Base-by-base conservation (phyloP, 306 rosid species). In the Corylus heterophylla region DNA sequence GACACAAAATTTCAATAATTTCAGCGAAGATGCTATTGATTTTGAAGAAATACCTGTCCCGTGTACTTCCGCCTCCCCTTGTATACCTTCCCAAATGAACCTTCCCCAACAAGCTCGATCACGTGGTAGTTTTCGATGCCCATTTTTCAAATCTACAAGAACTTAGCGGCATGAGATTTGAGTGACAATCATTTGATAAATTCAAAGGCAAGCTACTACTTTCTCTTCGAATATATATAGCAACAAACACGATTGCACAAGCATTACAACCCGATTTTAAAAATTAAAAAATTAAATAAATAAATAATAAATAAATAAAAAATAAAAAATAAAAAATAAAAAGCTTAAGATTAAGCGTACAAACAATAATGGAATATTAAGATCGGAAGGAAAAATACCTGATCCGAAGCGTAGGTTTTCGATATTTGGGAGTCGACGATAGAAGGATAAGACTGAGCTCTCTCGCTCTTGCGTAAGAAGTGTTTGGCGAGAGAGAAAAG, bases 51-150 rank as follows among this genome's bases (percentile, higher is more conserved):
- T 80, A 92, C 99, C 96, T 89, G 97, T 45, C 99, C 99, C 0
- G 99, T 86, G 85, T 79, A 79, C 78, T 93, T 95, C 62, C 97
- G 89, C 83, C 99, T 87, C 51, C 99, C 99, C 76, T 95, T 95
- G 71, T 93, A 95, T 12, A 95, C 99, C 78, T 95, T 95, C n/a
- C 99, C 99, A 77, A 95, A 95, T 16, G 99, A 95, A 44, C 99
- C 99, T 83, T 95, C 99, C 31, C 99, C 99, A 1, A 93, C 97
- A 39, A 95, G 98, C 85, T 95, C 99, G 50, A 91, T 93, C 18
- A 95, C 99, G 59, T 95, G 99, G 87, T 95, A 95, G 80, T 95
- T 82, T 72, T 95, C 99, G 12, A 93, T 93, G 44, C 97, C 96
- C 99, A 95, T 95, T 70, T 51, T 62, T 68, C 54, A 50, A 81